Percentiles rank a stretch among this genome's conserved stretches.
Conservation (phyloP, 2,329 filamentous ascomycete species). For the Aspergillus transmontanensis region DNA sequence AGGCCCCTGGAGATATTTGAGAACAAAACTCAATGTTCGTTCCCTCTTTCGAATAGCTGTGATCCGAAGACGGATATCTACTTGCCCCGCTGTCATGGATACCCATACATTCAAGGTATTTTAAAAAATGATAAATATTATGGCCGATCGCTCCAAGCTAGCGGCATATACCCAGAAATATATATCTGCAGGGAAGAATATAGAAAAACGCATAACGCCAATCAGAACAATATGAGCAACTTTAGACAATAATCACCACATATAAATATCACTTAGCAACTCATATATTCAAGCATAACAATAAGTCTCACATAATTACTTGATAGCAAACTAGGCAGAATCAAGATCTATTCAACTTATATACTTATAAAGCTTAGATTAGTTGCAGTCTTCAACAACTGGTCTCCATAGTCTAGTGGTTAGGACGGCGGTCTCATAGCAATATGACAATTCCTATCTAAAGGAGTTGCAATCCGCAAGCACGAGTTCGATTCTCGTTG, state of each 20-base stretch:
- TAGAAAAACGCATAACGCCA: not conserved
- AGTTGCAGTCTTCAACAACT: not conserved
- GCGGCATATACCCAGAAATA: not conserved
- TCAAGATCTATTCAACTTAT: not conserved
- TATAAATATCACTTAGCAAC: not conserved
- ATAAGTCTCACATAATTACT: not conserved
- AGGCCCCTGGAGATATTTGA: not conserved
- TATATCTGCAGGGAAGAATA: not conserved
- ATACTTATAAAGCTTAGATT: not conserved
- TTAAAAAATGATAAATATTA: not conserved
- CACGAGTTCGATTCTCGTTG: conserved; percentile 8
- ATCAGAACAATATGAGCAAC: not conserved
- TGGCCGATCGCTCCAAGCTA: too few relatives aligned
- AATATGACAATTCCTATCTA: conserved; percentile 1
- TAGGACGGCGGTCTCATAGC: conserved; percentile 4
- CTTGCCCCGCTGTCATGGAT: not conserved
- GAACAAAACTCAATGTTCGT: not conserved
- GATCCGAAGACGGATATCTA: not conserved
- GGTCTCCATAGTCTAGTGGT: conserved; percentile 5
- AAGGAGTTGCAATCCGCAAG: conserved; percentile 6
- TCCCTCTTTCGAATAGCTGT: not conserved
- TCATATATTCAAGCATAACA: not conserved
- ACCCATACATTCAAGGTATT: not conserved
- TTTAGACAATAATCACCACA: not conserved
- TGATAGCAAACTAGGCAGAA: not conserved